Percentiles rank a stretch among this genome's conserved stretches.
These are phyloP conservation scores for Mycena pura DNA, from an alignment of 768 basidiomycete genomes.

Conservation along the genomic window DNA sequence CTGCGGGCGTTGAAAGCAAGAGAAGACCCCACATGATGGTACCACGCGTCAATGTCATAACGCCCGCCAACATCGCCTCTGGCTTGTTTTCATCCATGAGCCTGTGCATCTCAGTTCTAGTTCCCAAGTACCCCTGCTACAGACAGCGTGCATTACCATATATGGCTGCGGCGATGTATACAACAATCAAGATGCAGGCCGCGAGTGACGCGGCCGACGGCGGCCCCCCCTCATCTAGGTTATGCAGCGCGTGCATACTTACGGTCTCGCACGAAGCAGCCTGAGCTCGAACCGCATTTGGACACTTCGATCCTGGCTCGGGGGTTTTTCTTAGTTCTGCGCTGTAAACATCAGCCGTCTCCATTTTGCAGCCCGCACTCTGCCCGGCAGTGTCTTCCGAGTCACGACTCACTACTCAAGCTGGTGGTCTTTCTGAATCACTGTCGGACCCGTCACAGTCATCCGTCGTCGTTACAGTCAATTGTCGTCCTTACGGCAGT, in stretches of 20 bases:
- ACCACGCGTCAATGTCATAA: not conserved
- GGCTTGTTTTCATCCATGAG: not conserved
- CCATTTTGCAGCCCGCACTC: not conserved
- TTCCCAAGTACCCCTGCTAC: no score
- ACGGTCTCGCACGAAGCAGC: not conserved
- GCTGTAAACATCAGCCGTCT: not conserved
- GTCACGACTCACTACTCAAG: not conserved
- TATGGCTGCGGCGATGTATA: slow-evolving; percentile 1
- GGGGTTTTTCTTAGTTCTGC: not conserved
- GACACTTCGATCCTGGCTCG: not conserved
- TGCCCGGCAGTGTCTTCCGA: slow-evolving; percentile 4
- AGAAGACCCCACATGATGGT: not conserved
- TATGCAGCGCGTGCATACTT: slow-evolving; percentile 9
- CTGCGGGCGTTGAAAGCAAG: not conserved
- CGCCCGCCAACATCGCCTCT: slow-evolving; percentile 2
- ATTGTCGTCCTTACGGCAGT: slow-evolving; percentile 16
- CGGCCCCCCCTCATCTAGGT: not conserved
- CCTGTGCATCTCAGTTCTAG: slow-evolving; percentile 6
- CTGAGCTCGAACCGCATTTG: slow-evolving; percentile 6
- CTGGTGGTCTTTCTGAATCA: not conserved
- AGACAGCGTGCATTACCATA: no score
- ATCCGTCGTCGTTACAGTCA: slow-evolving; percentile 11
- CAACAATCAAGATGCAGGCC: not conserved
- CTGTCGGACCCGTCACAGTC: slow-evolving; percentile 10
- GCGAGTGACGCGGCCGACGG: not conserved